Evolutionary conservation across 2,329 filamentous ascomycete genomes (phyloP), one percentile per base, ranked within the genome.

Genomic region (Truncatella angustata): DNA sequence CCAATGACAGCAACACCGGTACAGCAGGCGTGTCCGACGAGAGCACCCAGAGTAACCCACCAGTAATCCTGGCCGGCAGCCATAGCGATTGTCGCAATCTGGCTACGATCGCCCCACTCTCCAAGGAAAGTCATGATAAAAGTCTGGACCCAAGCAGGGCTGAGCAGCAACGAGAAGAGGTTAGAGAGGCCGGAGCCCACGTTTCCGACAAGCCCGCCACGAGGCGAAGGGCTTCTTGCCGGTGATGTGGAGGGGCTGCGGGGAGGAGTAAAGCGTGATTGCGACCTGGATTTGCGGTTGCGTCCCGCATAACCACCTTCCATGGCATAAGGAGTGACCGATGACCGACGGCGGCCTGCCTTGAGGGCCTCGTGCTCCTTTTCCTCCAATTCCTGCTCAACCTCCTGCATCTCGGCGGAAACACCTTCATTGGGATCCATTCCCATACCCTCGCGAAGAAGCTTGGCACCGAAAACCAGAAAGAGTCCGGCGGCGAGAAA

Each of bases 21-120:
- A 75, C 94, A 99, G 58, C 93, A 83, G 42, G 84, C 88, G 70
- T 99, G 94, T 9, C 94, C 94, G 43, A 83, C 78, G 32, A 94
- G 83, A 1, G 94, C 93, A 53, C 94, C 94, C 43, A 91, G 78
- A 4, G 91, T 97, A 32, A 99, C 94, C 89, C 91, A 97, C 93
- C 93, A 97, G 71, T 97, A 99, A 68, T 99, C 94, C 70, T 96
- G 90, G 18, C 94, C 94, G 30, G 94, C 93, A 46, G 94, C 94
- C 94, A 99, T 99, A 50, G 94, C 94, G 66, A 99, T 96, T 0
- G 94, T 99, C 20, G 94, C 94, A 64, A 99, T 97, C 74, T 99
- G 94, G 68, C 90, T 96, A 60, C 94, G 85, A 66, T 99, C 94
- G 52, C 94, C 94, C 94, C 94, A 99, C 70, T 99, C 94, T 36